Conservation (phyloP, 2,329 filamentous ascomycete genomes). For the Aureobasidium sp. region DNA sequence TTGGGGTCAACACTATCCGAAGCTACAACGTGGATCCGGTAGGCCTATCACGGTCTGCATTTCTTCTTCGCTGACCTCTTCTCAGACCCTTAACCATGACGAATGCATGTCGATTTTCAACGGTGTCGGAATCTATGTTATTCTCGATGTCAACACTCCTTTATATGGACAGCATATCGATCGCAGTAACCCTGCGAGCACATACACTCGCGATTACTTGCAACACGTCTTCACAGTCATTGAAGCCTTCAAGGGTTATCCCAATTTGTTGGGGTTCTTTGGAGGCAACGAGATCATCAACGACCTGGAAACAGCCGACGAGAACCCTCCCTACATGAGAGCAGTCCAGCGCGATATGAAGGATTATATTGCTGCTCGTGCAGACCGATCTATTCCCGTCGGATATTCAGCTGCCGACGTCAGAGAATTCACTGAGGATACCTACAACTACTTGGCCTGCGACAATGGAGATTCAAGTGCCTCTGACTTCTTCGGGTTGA, state of each 20-base stretch:
- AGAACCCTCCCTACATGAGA: constrained; percentile 53
- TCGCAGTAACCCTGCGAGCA: constrained; percentile 46
- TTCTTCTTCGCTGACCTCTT: neutral
- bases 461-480: constrained; percentile 49
- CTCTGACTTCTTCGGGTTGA: constrained; percentile 70
- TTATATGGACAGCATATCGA: constrained; percentile 51
- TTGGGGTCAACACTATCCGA: constrained; percentile 60
- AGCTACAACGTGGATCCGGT: constrained; percentile 54
- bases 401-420: constrained; percentile 71
- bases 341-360: constrained; percentile 62
- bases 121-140: constrained; percentile 58
- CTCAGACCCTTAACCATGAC: constrained; percentile 47
- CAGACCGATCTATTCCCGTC: constrained; percentile 53
- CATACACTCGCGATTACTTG: constrained; percentile 51
- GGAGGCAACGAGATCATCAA: constrained; percentile 62
- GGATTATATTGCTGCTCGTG: constrained; percentile 57
- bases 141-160: constrained; percentile 60
- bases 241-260: constrained; percentile 60
- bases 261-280: constrained; percentile 58
- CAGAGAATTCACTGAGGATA: constrained; percentile 63
- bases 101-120: constrained; percentile 57
- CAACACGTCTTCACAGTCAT: constrained; percentile 55
- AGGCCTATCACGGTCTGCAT: constrained; percentile 27
- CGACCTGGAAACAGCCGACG: constrained; percentile 35
- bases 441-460: constrained; percentile 70